Percentiles rank a stretch among this genome's conserved stretches.
Evolutionary conservation across 768 basidiomycete species (phyloP).

Genomic region (Tricholoma saponaceum): DNA sequence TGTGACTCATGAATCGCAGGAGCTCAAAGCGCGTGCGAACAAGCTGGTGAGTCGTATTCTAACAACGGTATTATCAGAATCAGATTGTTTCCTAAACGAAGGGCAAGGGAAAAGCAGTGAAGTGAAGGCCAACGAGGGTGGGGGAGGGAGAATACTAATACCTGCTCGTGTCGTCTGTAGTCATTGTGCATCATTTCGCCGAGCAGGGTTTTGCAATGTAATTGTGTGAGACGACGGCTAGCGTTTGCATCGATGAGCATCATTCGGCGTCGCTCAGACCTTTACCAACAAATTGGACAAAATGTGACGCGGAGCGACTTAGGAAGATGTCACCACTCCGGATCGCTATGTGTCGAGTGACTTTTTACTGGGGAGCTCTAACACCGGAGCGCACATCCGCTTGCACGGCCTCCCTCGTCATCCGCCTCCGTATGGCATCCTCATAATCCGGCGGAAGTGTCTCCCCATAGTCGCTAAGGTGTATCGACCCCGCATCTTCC

Average conservation of each 20-base stretch:
- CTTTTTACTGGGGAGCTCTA: neutral
- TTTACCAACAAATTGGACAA: neutral
- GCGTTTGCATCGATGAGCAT: no score
- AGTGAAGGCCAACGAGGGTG: neutral
- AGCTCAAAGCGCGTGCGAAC: neutral
- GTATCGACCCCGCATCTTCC: neutral
- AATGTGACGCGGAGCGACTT: neutral
- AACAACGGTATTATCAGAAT: neutral
- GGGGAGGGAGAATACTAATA: neutral
- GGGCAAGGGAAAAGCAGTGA: neutral
- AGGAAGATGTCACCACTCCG: neutral
- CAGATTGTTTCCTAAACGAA: neutral
- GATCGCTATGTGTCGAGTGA: neutral
- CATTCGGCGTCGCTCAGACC: neutral
- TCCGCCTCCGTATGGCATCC: neutral
- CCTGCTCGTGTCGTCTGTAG: neutral
- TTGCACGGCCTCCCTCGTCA: neutral
- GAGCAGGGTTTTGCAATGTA: no score
- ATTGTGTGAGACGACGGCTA: no score
- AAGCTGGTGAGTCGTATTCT: neutral
- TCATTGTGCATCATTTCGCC: neutral
- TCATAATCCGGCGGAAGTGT: neutral
- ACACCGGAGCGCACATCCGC: neutral
- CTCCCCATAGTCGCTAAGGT: neutral
- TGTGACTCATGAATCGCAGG: neutral